phyloP scores from a whole-genome alignment of 331 rosid genomes.

The Pyracantha coccinea region DNA sequence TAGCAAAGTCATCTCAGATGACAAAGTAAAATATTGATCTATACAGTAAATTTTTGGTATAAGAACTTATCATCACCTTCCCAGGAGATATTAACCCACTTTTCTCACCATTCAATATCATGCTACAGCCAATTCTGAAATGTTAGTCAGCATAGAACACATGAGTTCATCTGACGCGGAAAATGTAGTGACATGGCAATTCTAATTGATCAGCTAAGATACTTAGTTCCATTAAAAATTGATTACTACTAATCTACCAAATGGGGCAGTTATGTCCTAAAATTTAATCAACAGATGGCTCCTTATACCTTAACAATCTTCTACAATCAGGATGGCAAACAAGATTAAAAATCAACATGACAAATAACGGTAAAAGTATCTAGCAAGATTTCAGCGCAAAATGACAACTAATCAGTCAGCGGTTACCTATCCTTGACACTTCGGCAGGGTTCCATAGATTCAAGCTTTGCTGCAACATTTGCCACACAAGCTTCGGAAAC shows the following conservation, averaged over 20 bases:
- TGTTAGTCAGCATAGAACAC: constrained; percentile 10
- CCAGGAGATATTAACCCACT: constrained; percentile 68
- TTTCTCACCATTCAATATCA: constrained; percentile 77
- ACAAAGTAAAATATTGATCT: neutral
- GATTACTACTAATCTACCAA: neutral
- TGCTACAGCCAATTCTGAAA: constrained; percentile 83
- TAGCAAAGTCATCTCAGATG: constrained; percentile 1
- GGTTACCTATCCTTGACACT: constrained; percentile 88
- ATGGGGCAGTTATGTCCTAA: neutral
- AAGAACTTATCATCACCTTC: constrained; percentile 36
- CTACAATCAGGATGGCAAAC: neutral
- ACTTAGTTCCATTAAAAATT: constrained; percentile 3
- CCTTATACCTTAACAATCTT: constrained; percentile 1
- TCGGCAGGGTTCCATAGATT: constrained; percentile 92
- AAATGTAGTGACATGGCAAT: neutral
- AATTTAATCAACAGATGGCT: neutral
- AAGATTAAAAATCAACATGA: neutral
- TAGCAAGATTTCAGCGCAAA: neutral
- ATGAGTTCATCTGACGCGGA: neutral
- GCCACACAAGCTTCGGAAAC: constrained; percentile 76
- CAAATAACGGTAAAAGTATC: neutral
- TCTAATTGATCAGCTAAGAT: neutral
- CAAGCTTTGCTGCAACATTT: constrained; percentile 88
- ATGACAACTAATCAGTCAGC: neutral
- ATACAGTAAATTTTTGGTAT: neutral